phyloP scores from a whole-genome alignment of 2,329 filamentous ascomycete species.

The Exophiala bonariae region DNA sequence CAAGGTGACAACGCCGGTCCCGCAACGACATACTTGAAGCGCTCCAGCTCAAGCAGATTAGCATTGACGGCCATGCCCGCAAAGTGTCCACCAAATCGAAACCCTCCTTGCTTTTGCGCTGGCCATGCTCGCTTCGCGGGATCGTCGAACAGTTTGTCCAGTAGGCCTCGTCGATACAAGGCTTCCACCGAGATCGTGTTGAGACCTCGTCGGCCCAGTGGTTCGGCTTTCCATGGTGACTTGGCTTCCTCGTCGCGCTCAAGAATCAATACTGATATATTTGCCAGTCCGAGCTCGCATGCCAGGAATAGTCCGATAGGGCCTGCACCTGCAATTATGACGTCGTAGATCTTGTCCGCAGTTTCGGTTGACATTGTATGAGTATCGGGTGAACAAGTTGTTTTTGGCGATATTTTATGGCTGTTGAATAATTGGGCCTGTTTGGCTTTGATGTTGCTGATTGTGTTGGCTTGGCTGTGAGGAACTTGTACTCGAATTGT shows the following conservation, averaged over 20 bases:
- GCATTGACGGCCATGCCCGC: conserved; percentile 32
- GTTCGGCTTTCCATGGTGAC: conserved; percentile 33
- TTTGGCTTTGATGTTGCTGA: no score
- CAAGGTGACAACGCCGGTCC: conserved; percentile 7
- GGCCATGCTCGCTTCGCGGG: conserved; percentile 9
- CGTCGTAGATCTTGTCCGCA: conserved; percentile 24
- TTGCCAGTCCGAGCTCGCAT: conserved; percentile 37
- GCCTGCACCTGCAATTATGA: conserved; percentile 48
- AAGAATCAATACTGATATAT: conserved; percentile 39
- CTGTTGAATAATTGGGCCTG: no score
- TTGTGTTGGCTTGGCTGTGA: no score
- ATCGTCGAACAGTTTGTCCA: conserved; percentile 30
- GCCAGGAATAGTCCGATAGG: conserved; percentile 46
- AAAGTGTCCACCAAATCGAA: conserved; percentile 36
- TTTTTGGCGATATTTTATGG: no score
- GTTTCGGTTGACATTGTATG: no score
- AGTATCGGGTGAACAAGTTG: no score
- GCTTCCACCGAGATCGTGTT: conserved; percentile 37
- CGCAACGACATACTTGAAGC: conserved; percentile 16
- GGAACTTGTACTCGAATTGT: no score
- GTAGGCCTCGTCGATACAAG: conserved; percentile 41
- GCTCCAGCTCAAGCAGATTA: conserved; percentile 36
- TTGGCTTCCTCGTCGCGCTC: conserved; percentile 28
- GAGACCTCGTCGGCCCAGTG: conserved; percentile 30
- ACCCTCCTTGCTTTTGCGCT: conserved; percentile 25